Percentiles rank a stretch among this genome's conserved stretches.
Conservation (phyloP, 352 stramenopile genomes). For the Phytophthora pinifolia region DNA sequence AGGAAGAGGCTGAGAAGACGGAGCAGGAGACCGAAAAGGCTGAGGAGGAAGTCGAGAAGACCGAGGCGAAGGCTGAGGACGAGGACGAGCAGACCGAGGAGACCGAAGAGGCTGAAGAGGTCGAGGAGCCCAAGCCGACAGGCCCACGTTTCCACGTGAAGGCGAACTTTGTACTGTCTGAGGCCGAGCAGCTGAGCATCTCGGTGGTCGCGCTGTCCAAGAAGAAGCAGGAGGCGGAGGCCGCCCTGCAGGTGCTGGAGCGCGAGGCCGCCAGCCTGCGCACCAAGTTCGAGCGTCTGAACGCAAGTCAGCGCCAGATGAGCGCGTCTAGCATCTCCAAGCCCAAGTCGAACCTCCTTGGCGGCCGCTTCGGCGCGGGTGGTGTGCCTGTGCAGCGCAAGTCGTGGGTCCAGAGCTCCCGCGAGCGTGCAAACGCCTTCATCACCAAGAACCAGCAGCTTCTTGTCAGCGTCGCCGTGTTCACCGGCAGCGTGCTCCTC, state of each 20-base stretch:
- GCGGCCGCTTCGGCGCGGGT: constrained; percentile 47
- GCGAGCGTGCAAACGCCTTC: constrained; percentile 59
- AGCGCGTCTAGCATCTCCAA: constrained; percentile 55
- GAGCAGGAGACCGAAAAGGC: constrained; percentile 2
- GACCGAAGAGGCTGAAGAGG: constrained; percentile 12
- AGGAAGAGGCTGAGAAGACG: constrained; percentile 13
- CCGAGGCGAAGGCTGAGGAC: constrained; percentile 2
- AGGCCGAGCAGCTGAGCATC: constrained; percentile 76
- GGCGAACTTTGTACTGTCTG: constrained; percentile 67
- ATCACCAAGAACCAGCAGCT: constrained; percentile 79
- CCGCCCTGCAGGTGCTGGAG: constrained; percentile 59
- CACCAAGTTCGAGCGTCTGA: constrained; percentile 83
- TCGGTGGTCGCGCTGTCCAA: constrained; percentile 72
- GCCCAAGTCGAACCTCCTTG: constrained; percentile 55
- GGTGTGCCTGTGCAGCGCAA: constrained; percentile 45
- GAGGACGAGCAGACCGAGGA: constrained; percentile 13
- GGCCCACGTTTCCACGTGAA: constrained; percentile 69
- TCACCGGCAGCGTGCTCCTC: constrained; percentile 65
- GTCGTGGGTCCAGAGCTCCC: constrained; percentile 63
- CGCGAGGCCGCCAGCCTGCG: constrained; percentile 74
- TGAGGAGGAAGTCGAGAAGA: constrained; percentile 6
- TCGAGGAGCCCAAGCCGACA: constrained; percentile 28
- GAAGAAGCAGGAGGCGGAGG: constrained; percentile 81
- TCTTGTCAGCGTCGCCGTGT: constrained; percentile 73
- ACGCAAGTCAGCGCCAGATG: constrained; percentile 72